A percentile compares a stretch with the other conserved stretches of the same genome.
Evolutionary conservation across 768 basidiomycete species (phyloP).

Genomic region (Cystobasidium tubakii): DNA sequence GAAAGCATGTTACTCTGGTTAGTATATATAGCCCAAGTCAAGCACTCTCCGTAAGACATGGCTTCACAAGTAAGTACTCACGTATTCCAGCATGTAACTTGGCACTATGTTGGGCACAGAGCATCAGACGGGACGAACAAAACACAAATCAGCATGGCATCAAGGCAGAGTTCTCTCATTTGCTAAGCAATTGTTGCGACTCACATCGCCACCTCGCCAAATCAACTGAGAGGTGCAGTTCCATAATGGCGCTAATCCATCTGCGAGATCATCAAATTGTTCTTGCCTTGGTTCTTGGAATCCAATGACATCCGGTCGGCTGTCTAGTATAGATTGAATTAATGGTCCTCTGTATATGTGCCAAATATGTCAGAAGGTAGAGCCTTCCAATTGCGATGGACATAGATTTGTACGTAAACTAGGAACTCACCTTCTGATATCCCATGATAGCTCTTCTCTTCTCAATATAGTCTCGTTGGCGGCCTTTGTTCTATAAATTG

Average conservation of each 20-base stretch:
- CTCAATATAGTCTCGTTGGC: not conserved
- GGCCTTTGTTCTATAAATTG: not conserved
- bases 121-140: no score
- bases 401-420: no score
- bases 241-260: not conserved
- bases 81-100: not conserved
- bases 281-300: conserved; percentile 2
- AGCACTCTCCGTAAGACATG: no score
- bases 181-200: no score
- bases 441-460: not conserved
- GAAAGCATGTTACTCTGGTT: no score
- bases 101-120: not conserved
- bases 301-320: not conserved
- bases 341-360: not conserved
- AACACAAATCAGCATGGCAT: no score
- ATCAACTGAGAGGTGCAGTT: not conserved
- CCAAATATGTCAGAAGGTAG: no score
- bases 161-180: no score
- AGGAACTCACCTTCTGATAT: not conserved
- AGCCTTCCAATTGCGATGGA: no score
- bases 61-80: not conserved
- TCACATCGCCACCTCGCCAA: not conserved
- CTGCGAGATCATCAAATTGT: not conserved
- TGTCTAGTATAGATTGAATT: not conserved
- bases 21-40: no score